These are phyloP conservation scores for Phlebiopsis gigantea DNA, from an alignment of 768 basidiomycete genomes.

Conservation along the genomic window DNA sequence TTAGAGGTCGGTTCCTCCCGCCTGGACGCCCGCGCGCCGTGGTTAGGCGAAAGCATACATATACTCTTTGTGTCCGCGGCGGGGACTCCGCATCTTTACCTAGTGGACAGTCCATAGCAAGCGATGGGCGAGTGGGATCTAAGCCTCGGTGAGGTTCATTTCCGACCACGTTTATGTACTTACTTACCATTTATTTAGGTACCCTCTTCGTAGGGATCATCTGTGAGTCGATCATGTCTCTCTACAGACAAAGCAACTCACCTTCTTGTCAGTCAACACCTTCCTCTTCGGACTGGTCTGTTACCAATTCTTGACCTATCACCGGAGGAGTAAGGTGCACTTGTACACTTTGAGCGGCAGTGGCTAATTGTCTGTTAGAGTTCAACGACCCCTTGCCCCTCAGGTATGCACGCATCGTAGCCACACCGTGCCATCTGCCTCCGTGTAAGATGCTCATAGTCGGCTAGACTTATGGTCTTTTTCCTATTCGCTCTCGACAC, in stretches of 20 bases:
- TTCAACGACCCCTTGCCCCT: constrained; percentile 36
- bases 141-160: constrained; percentile 11
- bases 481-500: constrained; percentile 31
- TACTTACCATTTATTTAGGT: neutral
- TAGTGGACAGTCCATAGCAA: neutral
- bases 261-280: constrained; percentile 13
- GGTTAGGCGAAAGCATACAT: neutral
- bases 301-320: constrained; percentile 37
- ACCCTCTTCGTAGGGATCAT: constrained; percentile 11
- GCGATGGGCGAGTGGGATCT: constrained; percentile 12
- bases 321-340: constrained; percentile 16
- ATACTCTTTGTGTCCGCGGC: neutral
- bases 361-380: constrained; percentile 16
- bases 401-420: constrained; percentile 21
- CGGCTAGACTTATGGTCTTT: constrained; percentile 27
- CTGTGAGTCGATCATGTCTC: constrained; percentile 2
- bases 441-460: neutral
- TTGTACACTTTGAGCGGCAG: neutral
- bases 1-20: neutral
- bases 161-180: no score
- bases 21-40: neutral
- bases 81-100: neutral
- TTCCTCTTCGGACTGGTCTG: constrained; percentile 37
- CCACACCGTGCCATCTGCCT: no score
- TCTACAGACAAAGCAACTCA: neutral